Conservation (phyloP, 1,284 basidiomycete species). For the Tranzscheliella williamsii region DNA sequence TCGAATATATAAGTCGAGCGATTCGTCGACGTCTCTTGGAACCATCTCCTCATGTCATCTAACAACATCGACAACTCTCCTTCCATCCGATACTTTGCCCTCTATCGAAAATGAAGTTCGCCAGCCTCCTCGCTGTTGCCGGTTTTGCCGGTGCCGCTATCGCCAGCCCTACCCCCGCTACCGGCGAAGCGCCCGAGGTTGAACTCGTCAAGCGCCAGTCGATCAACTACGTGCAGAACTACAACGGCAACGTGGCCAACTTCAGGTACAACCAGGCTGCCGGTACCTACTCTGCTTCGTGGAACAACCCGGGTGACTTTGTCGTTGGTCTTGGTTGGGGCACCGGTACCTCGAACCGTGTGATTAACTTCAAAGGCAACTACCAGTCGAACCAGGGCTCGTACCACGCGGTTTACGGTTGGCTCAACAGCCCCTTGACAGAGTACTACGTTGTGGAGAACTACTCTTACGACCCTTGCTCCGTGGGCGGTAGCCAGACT, state of each 20-base stretch:
- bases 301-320: conserved; percentile 25
- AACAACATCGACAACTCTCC: no score
- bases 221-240: conserved; percentile 33
- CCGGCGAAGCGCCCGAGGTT: background rate
- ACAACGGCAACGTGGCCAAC: conserved; percentile 20
- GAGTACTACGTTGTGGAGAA: conserved; percentile 36
- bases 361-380: conserved; percentile 18
- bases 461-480: conserved; percentile 27
- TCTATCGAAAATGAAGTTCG: conserved; percentile 7
- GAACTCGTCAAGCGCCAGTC: conserved; percentile 12
- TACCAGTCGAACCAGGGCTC: conserved; percentile 16
- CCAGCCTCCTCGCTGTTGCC: conserved; percentile 8
- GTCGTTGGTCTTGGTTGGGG: conserved; percentile 25
- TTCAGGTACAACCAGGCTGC: conserved; percentile 14
- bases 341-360: conserved; percentile 5
- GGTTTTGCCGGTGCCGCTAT: conserved; percentile 6
- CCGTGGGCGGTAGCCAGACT: conserved; percentile 1
- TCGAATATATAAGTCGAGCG: no score
- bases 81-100: background rate
- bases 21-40: no score
- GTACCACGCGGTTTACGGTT: conserved; percentile 30
- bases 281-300: conserved; percentile 15
- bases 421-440: conserved; percentile 24
- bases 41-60: no score
- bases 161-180: conserved; percentile 5